phyloP scores from a whole-genome alignment of 495 filamentous ascomycete genomes.

The Aspergillus hancockii region DNA sequence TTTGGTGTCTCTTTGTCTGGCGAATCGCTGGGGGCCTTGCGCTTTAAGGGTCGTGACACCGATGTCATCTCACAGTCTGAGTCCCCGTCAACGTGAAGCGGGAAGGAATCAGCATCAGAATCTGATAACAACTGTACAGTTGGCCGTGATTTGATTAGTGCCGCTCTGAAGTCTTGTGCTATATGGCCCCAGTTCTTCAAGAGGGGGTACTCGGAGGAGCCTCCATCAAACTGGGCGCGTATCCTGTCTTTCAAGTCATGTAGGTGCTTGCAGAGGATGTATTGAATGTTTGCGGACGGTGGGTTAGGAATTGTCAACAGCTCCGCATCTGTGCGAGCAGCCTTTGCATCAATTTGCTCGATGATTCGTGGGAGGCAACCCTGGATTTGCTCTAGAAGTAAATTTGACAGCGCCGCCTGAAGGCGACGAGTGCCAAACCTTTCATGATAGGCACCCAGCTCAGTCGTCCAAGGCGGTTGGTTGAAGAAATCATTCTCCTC shows the following conservation, averaged over 20 bases:
- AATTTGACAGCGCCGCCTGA: constrained; percentile 52
- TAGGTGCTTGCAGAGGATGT: constrained; percentile 38
- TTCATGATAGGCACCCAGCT: constrained; percentile 46
- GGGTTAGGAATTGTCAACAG: constrained; percentile 57
- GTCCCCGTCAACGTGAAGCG: constrained; percentile 16
- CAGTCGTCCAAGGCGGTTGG: constrained; percentile 44
- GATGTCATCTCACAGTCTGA: constrained; percentile 33
- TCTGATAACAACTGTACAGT: constrained; percentile 26
- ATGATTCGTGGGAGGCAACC: constrained; percentile 61
- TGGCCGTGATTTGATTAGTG: constrained; percentile 36
- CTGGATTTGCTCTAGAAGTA: constrained; percentile 58
- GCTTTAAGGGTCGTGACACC: constrained; percentile 16
- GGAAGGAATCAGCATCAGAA: constrained; percentile 2
- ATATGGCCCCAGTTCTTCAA: constrained; percentile 40
- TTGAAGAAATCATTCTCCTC: constrained; percentile 65
- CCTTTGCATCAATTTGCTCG: constrained; percentile 53
- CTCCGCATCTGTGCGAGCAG: constrained; percentile 45
- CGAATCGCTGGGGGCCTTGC: constrained; percentile 17
- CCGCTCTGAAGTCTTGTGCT: constrained; percentile 36
- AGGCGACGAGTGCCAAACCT: constrained; percentile 61
- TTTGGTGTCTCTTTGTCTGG: neutral
- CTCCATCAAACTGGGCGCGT: constrained; percentile 36
- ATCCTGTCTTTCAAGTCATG: constrained; percentile 33
- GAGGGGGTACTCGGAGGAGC: constrained; percentile 29
- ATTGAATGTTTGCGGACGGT: constrained; percentile 41